Evolutionary conservation across 1,284 basidiomycete genomes (phyloP).

Genomic region (Porodaedalea pini): DNA sequence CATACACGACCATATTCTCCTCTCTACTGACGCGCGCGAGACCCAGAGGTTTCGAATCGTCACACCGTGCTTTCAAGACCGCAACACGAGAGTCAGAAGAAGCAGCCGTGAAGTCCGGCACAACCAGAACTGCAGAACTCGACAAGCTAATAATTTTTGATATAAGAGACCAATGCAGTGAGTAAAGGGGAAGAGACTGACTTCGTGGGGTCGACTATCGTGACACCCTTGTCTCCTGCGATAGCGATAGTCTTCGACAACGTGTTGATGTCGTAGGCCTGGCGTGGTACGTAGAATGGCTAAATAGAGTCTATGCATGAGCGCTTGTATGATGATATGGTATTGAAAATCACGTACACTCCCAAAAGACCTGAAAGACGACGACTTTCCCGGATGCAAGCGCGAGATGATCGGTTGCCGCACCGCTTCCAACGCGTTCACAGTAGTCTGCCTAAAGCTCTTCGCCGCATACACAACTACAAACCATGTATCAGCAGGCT

Average conservation of each 20-base stretch:
- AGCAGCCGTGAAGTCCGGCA: conserved; percentile 60
- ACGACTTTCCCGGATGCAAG: conserved; percentile 28
- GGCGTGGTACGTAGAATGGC: conserved; percentile 66
- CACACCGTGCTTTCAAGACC: conserved; percentile 56
- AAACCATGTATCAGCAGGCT: background rate
- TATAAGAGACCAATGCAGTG: background rate
- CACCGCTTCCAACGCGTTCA: conserved; percentile 45
- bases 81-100: conserved; percentile 40
- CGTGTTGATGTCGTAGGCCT: conserved; percentile 55
- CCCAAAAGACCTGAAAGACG: conserved; percentile 57
- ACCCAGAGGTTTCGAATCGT: conserved; percentile 60
- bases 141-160: conserved; percentile 28
- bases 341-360: conserved; percentile 44
- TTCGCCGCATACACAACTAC: conserved; percentile 68
- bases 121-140: conserved; percentile 40
- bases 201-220: conserved; percentile 65
- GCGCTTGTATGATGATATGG: conserved; percentile 1
- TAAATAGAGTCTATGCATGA: conserved; percentile 29
- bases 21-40: conserved; percentile 52
- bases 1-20: conserved; percentile 69
- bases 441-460: conserved; percentile 52
- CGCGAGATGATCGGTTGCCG: conserved; percentile 29
- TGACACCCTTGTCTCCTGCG: conserved; percentile 57
- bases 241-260: conserved; percentile 62
- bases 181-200: conserved; percentile 33